phyloP scores from a whole-genome alignment of 2,329 filamentous ascomycete species.

The Fusarium scirpi region DNA sequence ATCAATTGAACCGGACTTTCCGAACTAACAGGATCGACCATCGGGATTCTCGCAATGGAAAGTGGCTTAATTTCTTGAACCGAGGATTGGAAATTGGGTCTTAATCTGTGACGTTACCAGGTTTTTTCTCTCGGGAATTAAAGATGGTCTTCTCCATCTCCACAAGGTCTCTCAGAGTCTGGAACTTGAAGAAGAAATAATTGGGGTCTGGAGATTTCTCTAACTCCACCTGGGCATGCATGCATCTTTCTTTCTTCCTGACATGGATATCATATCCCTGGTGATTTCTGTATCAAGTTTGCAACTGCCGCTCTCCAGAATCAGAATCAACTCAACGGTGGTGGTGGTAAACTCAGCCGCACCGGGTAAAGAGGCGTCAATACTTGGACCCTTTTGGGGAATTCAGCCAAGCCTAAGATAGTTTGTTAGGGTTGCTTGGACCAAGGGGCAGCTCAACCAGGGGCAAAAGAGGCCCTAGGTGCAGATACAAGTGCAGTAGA shows the following conservation, averaged over 20 bases:
- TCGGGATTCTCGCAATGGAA: constrained; percentile 13
- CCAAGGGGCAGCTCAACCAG: constrained; percentile 35
- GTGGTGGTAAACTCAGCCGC: constrained; percentile 25
- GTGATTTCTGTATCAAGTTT: not conserved
- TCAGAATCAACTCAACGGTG: not conserved
- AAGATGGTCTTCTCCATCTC: constrained; percentile 2
- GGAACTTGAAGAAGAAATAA: constrained; percentile 5
- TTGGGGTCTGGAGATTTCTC: constrained; percentile 27
- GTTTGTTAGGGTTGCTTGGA: constrained; percentile 28
- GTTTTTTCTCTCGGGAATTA: constrained; percentile 37
- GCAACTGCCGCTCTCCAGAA: not conserved
- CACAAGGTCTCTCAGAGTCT: constrained; percentile 29
- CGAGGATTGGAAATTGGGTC: constrained; percentile 5
- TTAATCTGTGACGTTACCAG: constrained; percentile 36
- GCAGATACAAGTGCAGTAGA: not conserved
- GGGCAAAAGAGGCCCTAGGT: not conserved
- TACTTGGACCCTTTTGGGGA: constrained; percentile 30
- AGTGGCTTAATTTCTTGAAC: constrained; percentile 35
- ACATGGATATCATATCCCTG: constrained; percentile 1
- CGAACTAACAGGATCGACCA: constrained; percentile 9
- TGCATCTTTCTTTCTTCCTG: not conserved
- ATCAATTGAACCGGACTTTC: constrained; percentile 21
- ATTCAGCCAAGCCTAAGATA: constrained; percentile 29
- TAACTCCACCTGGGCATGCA: constrained; percentile 18
- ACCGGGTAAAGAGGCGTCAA: constrained; percentile 33